phyloP scores from a whole-genome alignment of 179 eudicot genomes.

The Corrigiola litoralis region DNA sequence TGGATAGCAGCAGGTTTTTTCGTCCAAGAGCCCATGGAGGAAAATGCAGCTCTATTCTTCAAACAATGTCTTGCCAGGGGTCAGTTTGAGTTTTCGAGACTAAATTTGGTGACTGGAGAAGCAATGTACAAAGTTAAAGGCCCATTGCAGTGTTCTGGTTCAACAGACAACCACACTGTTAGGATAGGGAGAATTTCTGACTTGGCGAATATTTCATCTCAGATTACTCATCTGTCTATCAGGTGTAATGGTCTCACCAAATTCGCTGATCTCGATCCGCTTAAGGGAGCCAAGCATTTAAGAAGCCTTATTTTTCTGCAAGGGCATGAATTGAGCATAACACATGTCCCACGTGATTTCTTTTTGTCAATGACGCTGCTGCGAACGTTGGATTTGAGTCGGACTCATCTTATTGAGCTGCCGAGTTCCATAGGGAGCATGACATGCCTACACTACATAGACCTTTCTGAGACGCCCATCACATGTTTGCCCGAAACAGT shows the following conservation, averaged over 20 bases:
- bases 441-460: not conserved
- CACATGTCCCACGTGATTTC: not conserved
- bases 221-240: too few relatives aligned
- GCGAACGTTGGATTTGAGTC: constrained; percentile 11
- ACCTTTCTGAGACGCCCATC: constrained; percentile 11
- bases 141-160: too few relatives aligned
- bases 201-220: too few relatives aligned
- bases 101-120: too few relatives aligned
- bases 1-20: constrained; percentile 15
- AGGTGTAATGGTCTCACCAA: too few relatives aligned
- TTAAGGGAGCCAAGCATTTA: not conserved
- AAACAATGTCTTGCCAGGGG: not conserved
- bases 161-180: too few relatives aligned
- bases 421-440: constrained; percentile 8
- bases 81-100: too few relatives aligned
- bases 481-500: constrained; percentile 4
- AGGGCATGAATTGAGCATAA: not conserved
- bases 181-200: too few relatives aligned
- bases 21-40: not conserved
- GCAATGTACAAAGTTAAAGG: too few relatives aligned
- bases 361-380: not conserved
- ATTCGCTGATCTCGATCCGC: not conserved
- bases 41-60: not conserved
- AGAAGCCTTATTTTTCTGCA: too few relatives aligned
- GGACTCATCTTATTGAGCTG: not conserved